Base-by-base conservation (phyloP, 306 rosid genomes). In the Echinosophora koreensis region DNA sequence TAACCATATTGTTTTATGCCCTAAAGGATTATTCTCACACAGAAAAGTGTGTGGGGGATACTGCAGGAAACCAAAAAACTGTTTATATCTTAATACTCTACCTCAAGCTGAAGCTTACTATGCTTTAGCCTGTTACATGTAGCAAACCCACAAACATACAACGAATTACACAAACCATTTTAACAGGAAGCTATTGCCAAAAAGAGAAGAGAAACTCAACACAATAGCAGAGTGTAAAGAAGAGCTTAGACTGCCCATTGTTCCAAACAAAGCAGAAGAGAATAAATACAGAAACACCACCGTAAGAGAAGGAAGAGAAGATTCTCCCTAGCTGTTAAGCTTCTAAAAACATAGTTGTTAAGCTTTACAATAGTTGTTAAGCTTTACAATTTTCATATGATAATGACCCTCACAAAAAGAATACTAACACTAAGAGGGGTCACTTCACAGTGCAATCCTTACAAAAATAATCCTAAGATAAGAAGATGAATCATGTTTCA, bases 111-210 rank as follows among this genome's bases (percentile, higher is more conserved):
- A 57, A 14, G 62, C 63, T 57, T 68, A 42, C 50, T 52, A 66
- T 44, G 52, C 51, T 57, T 57, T 57, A 67, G 44, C 49, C 57
- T 67, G 61, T 46, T 57, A 57, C 15, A 47, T 67, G 76, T 46
- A 61, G 66, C 44, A 27, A 28, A 73, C 14, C 30, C 15, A 11
- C 46, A 18, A 16, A 58, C 32, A 32, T 8, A 62, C 8, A 32
- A 17, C n/a, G 68, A 17, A 78, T 30, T 35, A 37, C 16, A 37
- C 44, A 69, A 49, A 34, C 54, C n/a, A 46, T 18, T 67, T 47
- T 13, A 59, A 56, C 16, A 35, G 37, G 70, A 78, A 47, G 52
- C 39, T 15, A 18, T 28, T 54, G 34, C 38, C 6, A 68, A 46
- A 38, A 77, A 70, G 59, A 57, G 59, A 57, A 44, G 57, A 42